Evolutionary conservation across 2,329 filamentous ascomycete species (phyloP).

Genomic region (Aciculosporium take): DNA sequence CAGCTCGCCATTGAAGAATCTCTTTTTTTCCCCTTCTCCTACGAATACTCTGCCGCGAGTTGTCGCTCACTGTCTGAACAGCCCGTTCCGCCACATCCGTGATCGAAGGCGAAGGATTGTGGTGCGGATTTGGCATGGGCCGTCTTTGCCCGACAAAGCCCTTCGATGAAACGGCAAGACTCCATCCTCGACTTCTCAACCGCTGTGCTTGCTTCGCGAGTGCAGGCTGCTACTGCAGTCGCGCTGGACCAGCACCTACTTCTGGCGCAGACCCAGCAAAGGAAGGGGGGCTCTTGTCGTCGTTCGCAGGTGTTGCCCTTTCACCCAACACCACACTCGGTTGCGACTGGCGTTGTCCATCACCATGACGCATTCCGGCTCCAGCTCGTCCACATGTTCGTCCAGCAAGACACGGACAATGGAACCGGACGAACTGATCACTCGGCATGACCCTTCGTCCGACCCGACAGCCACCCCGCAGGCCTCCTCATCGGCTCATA

Average conservation of each 20-base stretch:
- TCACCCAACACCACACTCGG: constrained; percentile 8
- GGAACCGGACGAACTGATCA: constrained; percentile 14
- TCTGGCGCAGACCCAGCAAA: constrained; percentile 5
- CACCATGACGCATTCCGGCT: constrained; percentile 16
- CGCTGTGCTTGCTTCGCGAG: constrained; percentile 7
- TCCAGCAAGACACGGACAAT: constrained; percentile 13
- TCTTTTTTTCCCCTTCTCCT: neutral
- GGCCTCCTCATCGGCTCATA: constrained; percentile 1
- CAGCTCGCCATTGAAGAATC: too few relatives aligned
- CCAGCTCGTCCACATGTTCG: constrained; percentile 10
- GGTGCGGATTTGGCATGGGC: constrained; percentile 5
- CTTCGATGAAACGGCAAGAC: constrained; percentile 14
- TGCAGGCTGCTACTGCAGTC: constrained; percentile 2
- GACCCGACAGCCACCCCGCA: constrained; percentile 9
- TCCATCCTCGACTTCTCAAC: constrained; percentile 8
- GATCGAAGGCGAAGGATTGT: neutral
- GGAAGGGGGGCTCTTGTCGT: constrained; percentile 7
- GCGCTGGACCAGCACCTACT: constrained; percentile 3
- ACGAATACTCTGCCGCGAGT: neutral
- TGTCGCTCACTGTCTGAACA: neutral
- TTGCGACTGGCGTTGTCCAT: constrained; percentile 10
- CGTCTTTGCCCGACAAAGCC: constrained; percentile 8
- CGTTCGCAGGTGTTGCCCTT: constrained; percentile 1
- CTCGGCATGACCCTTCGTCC: constrained; percentile 16
- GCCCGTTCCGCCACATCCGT: neutral